Evolutionary conservation across 2,329 filamentous ascomycete species (phyloP), one percentile per base, ranked within the genome.

Genomic region (Aspergillus phoenicis): DNA sequence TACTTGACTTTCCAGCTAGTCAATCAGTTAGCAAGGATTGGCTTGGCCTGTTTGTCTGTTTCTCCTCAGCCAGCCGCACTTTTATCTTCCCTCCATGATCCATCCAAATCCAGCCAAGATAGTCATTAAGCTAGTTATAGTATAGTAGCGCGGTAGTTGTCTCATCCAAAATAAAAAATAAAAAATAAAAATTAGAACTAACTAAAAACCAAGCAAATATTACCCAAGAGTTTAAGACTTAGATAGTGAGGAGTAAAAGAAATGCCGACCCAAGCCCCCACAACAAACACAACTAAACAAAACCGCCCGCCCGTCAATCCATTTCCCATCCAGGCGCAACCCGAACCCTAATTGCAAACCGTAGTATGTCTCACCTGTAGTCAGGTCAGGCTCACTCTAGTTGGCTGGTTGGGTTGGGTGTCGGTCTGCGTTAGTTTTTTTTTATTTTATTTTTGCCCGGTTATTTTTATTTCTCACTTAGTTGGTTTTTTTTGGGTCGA

Each of bases 341-440:
- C 45, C n/a, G 26, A 51, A 52, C 53, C 47, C 36, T 47, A 45
- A 41, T 41, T 36, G 36, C 47, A 60, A 58, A 58, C 57, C 52
- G 7, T 22, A 60, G 39, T 36, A 62, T 62, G 62, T 64, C 60
- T 64, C 62, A 64, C 60, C 57, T 36, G 33, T 36, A 48, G 43
- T 47, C 43, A 52, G 38, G 28, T 38, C 57, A 41, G 30, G 30
- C 13, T 11, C 13, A 36, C 30, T 13, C 11, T 36, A 36, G 30
- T 36, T 36, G 30, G 30, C 30, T 36, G 30, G 30, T 36, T 36
- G 11, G 11, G 11, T 36, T 36, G 28, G 28, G 28, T 30, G 30
- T 36, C 33, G 33, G 33, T 36, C 33, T 36, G 11, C 1, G 33
- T 13, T 15, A 36, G 11, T 13, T 15, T 36, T 36, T 36, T 36